phyloP scores from a whole-genome alignment of 768 basidiomycete genomes.

The Trametes cinnabarina region DNA sequence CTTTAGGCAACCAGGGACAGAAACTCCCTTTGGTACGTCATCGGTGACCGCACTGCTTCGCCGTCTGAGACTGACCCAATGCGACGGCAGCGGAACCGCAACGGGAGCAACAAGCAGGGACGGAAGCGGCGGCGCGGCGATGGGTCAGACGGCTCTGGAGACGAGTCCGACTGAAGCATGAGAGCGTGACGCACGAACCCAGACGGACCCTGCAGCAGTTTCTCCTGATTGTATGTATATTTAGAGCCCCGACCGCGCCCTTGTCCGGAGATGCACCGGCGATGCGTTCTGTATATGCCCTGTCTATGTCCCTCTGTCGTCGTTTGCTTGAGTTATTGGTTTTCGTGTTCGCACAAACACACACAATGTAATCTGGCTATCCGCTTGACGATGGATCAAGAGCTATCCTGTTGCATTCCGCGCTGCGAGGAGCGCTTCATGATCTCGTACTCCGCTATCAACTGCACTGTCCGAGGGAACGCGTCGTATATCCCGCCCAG shows the following conservation, averaged over 20 bases:
- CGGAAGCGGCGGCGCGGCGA: conserved; percentile 56
- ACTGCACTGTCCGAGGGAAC: conserved; percentile 47
- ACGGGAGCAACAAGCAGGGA: conserved; percentile 64
- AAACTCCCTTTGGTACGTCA: conserved; percentile 76
- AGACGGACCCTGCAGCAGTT: conserved; percentile 1
- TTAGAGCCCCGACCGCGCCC: conserved; percentile 11
- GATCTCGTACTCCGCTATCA: conserved; percentile 25
- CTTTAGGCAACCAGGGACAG: conserved; percentile 87
- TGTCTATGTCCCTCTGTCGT: conserved; percentile 1
- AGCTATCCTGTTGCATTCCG: conserved; percentile 7
- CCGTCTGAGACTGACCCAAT: conserved; percentile 12
- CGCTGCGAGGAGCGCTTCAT: conserved; percentile 15
- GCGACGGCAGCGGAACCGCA: conserved; percentile 67
- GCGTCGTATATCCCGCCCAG: conserved; percentile 46
- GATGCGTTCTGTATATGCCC: conserved; percentile 10
- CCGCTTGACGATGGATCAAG: conserved; percentile 2
- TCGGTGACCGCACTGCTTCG: conserved; percentile 24
- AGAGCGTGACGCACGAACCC: conserved; percentile 3
- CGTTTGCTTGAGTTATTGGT: conserved; percentile 19
- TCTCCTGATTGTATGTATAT: conserved; percentile 18
- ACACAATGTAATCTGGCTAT: conserved; percentile 19
- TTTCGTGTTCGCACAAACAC: not conserved
- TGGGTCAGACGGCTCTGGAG: conserved; percentile 64
- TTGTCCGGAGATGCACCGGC: not conserved
- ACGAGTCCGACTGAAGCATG: conserved; percentile 62